A percentile compares a stretch with the other conserved stretches of the same genome.
These are phyloP conservation scores for Discostella stelligeroides DNA, from an alignment of 108 stramenopile genomes.

Conservation along the genomic window DNA sequence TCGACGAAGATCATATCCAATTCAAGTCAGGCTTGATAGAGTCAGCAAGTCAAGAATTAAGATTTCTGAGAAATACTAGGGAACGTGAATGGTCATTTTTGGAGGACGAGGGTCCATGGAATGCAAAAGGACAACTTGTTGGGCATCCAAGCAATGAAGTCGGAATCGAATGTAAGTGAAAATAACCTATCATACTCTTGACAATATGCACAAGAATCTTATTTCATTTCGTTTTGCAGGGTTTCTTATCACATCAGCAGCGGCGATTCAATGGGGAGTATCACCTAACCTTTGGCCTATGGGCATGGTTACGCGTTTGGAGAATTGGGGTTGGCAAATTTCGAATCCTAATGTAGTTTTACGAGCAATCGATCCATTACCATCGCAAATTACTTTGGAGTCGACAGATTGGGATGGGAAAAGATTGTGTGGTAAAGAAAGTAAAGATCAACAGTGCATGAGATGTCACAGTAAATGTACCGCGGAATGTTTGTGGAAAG, in stretches of 20 bases:
- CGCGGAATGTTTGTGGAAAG: constrained; percentile 18
- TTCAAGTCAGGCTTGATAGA: constrained; percentile 19
- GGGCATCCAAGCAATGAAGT: constrained; percentile 30
- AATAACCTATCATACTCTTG: neutral
- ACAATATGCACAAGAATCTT: neutral
- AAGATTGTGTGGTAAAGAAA: neutral
- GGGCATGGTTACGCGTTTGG: constrained; percentile 18
- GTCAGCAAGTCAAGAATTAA: constrained; percentile 23
- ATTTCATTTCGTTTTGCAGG: neutral
- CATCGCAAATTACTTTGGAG: neutral
- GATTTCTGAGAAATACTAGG: neutral
- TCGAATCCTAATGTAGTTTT: constrained; percentile 30
- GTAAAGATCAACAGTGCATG: neutral
- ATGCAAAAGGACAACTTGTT: constrained; percentile 13
- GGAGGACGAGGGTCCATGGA: constrained; percentile 8
- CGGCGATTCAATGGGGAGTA: constrained; percentile 30
- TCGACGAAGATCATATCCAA: constrained; percentile 6
- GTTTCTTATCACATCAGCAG: constrained; percentile 18
- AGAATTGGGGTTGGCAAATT: constrained; percentile 41
- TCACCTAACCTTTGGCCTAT: constrained; percentile 27
- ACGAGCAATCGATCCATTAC: constrained; percentile 29
- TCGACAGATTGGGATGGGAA: neutral
- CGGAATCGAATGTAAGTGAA: constrained; percentile 34
- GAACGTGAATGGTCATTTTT: neutral
- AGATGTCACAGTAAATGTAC: neutral